phyloP scores from a whole-genome alignment of 805 yeast genomes.

The Kregervanrija fluxuum region DNA sequence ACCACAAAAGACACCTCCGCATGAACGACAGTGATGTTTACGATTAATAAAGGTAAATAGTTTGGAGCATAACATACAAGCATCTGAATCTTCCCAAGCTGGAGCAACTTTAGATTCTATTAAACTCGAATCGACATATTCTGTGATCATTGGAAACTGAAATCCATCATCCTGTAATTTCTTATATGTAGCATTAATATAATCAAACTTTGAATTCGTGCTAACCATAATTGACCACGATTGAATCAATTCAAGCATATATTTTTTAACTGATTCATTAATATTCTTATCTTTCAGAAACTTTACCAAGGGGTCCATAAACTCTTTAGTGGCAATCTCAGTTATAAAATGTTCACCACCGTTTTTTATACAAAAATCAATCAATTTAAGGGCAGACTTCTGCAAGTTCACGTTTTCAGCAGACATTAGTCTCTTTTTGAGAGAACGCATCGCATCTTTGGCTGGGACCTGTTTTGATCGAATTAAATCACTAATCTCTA shows the following conservation, averaged over 20 bases:
- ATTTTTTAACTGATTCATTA: conserved; percentile 48
- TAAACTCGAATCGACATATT: conserved; percentile 37
- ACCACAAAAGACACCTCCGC: conserved; percentile 92
- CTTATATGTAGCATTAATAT: conserved; percentile 56
- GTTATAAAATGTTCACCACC: conserved; percentile 81
- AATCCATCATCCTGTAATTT: conserved; percentile 56
- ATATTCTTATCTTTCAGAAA: conserved; percentile 25
- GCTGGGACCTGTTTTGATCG: conserved; percentile 75
- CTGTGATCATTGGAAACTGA: conserved; percentile 51
- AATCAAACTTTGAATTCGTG: conserved; percentile 54
- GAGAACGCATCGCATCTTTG: conserved; percentile 75
- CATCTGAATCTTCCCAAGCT: conserved; percentile 94
- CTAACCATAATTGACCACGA: conserved; percentile 73
- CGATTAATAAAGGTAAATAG: conserved; percentile 76
- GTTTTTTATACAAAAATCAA: conserved; percentile 86
- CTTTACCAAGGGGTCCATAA: conserved; percentile 68
- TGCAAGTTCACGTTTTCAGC: conserved; percentile 72
- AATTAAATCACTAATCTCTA: conserved; percentile 83
- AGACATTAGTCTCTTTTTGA: conserved; percentile 63
- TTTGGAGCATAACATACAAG: conserved; percentile 88
- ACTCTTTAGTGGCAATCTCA: conserved; percentile 78
- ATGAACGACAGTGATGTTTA: conserved; percentile 94
- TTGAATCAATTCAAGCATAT: conserved; percentile 59
- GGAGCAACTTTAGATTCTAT: conserved; percentile 92
- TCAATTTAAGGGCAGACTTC: conserved; percentile 63